Evolutionary conservation across 805 yeast species (phyloP).

Genomic region (Cyberlindnera sargentensis): DNA sequence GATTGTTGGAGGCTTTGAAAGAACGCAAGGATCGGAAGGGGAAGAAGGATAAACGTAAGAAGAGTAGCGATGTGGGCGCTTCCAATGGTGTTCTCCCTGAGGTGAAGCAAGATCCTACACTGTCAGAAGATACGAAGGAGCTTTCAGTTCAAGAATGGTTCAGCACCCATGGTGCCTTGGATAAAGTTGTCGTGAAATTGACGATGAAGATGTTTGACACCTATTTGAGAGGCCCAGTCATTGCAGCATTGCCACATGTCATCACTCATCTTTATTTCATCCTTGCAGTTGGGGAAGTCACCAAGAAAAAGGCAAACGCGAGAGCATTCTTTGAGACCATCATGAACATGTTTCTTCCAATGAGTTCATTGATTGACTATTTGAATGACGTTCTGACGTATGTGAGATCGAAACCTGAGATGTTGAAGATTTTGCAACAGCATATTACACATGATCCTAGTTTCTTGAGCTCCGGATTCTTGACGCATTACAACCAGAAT

Average conservation of each 20-base stretch:
- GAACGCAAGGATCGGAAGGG: conserved; percentile 71
- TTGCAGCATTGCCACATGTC: conserved; percentile 64
- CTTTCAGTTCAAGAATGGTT: conserved; percentile 40
- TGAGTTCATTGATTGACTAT: conserved; percentile 59
- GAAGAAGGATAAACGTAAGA: conserved; percentile 39
- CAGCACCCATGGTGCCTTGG: conserved; percentile 38
- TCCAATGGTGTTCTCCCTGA: not conserved
- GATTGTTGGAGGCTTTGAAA: conserved; percentile 61
- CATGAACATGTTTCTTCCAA: conserved; percentile 54
- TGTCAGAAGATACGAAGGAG: conserved; percentile 1
- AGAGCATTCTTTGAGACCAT: conserved; percentile 43
- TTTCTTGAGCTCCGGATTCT: conserved; percentile 17
- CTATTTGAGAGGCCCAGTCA: conserved; percentile 60
- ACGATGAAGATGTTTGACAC: conserved; percentile 62
- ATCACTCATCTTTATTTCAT: conserved; percentile 74
- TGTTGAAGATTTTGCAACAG: not conserved
- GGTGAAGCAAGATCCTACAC: not conserved
- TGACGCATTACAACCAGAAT: conserved; percentile 47
- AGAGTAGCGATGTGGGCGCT: conserved; percentile 4
- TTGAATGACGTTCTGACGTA: conserved; percentile 48
- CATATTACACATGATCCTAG: conserved; percentile 11
- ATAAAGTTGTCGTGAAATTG: conserved; percentile 55
- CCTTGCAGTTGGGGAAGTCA: conserved; percentile 53
- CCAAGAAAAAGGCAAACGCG: conserved; percentile 37
- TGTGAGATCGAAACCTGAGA: conserved; percentile 16